phyloP scores from a whole-genome alignment of 768 basidiomycete species.

The Leccinum pellstonianum region DNA sequence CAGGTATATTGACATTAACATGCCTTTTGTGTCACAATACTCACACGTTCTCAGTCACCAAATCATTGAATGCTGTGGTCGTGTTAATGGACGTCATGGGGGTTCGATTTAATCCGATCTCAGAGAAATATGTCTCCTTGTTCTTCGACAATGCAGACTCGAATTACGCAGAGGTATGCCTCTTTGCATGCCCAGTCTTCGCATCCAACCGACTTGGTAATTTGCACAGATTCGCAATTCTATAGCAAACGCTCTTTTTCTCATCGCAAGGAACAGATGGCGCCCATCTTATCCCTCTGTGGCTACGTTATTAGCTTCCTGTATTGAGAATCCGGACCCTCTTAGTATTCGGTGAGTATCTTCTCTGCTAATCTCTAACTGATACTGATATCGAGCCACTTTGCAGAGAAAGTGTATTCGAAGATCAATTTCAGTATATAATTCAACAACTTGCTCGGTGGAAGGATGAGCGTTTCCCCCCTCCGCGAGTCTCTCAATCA shows the following conservation, averaged over 20 bases:
- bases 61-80: constrained; percentile 64
- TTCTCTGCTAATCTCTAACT: not conserved
- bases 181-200: not conserved
- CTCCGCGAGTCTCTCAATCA: constrained; percentile 84
- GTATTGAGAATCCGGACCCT: constrained; percentile 51
- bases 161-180: constrained; percentile 76
- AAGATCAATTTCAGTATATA: constrained; percentile 55
- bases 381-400: constrained; percentile 1
- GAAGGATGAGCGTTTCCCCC: constrained; percentile 76
- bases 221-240: constrained; percentile 59
- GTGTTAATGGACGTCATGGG: constrained; percentile 66
- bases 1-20: constrained; percentile 49
- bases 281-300: constrained; percentile 61
- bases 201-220: constrained; percentile 1
- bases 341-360: constrained; percentile 53
- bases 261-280: constrained; percentile 63
- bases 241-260: constrained; percentile 64
- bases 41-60: constrained; percentile 57
- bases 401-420: constrained; percentile 53
- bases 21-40: not conserved
- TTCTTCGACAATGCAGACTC: constrained; percentile 78
- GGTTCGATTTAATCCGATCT: constrained; percentile 60
- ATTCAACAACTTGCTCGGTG: constrained; percentile 59
- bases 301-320: constrained; percentile 54
- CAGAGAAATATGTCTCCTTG: constrained; percentile 66